Evolutionary conservation across 176 grass and related monocot genomes (phyloP), one percentile per base, ranked within the genome.

Genomic region (Miscanthus lutarioriparius): DNA sequence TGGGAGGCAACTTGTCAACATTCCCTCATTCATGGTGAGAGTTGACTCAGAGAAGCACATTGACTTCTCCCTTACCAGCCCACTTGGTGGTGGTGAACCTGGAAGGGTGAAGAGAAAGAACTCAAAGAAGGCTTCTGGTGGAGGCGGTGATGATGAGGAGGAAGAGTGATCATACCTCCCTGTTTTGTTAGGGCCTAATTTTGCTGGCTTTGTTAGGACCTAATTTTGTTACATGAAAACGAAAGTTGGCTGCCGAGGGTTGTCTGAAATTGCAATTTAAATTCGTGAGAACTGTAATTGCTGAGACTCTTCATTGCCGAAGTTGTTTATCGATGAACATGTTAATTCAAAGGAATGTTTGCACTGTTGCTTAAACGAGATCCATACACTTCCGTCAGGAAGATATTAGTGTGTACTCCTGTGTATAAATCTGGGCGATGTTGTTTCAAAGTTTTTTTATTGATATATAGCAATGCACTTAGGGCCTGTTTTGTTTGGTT

Each of bases 51-150:
- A 90, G 76, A 95, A 95, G 82, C 93, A 95, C 71, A 86, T 92
- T 2, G 93, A 90, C 56, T 95, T 95, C 75, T 92, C 90, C 59
- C 88, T 95, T 9, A 95, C 88, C 41, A 95, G 88, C 47, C 93
- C 93, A 32, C 65, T 92, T 4, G 90, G 88, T 72, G 89, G 90
- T 75, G 90, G 93, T 20, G 82, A 80, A 32, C 85, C 93, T 80
- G 90, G 93, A 82, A 90, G 93, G 67, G 93, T 95, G 22, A 95
- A 88, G 88, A 86, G 93, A 70, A 95, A 86, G 90, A 95, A 95
- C 56, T 49, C 39, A 79, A 95, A 95, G 83, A 90, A 95, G 82
- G 88, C 90, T 5, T 77, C 87, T 33, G 80, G 88, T 58, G 88
- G 88, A 0, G 90, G 85, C 6, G 85, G 85, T 47, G 93, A 88